Conservation (phyloP, 305 asterid species). For the Lippia alba region DNA sequence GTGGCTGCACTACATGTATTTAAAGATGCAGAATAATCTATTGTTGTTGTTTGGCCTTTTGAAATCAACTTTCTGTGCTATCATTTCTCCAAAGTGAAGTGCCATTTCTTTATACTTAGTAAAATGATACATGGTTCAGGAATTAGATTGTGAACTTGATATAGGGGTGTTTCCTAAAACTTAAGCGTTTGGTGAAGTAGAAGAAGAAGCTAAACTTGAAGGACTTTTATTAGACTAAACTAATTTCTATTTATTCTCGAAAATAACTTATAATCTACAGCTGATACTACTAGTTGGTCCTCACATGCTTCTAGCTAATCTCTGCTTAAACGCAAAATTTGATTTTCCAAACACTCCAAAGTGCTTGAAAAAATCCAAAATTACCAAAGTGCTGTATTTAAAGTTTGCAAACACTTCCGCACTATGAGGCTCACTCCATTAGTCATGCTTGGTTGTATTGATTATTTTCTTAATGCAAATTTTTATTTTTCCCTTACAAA, state of each 20-base stretch:
- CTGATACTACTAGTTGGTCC: too few species aligned
- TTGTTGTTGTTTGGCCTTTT: slow-evolving; percentile 6
- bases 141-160: slow-evolving; percentile 12
- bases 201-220: too few species aligned
- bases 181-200: background rate
- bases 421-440: too few species aligned
- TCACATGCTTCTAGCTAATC: too few species aligned
- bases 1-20: background rate
- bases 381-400: too few species aligned
- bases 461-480: background rate
- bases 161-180: background rate
- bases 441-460: background rate
- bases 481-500: background rate
- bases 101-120: background rate
- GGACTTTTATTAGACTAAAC: too few species aligned
- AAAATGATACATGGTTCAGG: background rate
- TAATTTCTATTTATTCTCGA: too few species aligned
- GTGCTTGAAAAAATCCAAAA: too few species aligned
- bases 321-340: too few species aligned
- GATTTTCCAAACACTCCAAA: too few species aligned
- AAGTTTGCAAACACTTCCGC: too few species aligned
- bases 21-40: background rate
- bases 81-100: background rate
- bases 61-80: background rate
- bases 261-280: too few species aligned